Evolutionary conservation across 1,284 basidiomycete genomes (phyloP).

Genomic region (Trametes hirsuta): DNA sequence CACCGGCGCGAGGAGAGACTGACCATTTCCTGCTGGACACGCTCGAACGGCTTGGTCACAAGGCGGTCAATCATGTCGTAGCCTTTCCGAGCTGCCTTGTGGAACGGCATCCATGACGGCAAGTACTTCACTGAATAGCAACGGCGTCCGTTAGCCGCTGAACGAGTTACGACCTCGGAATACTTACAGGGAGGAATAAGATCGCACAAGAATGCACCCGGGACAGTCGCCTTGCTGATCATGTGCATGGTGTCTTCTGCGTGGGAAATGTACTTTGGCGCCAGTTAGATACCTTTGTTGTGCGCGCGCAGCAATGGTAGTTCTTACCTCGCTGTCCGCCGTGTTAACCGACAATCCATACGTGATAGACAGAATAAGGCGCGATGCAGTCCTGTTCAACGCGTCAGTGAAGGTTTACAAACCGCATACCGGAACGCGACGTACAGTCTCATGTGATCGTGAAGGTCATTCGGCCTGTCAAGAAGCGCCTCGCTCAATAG

Average conservation of each 20-base stretch:
- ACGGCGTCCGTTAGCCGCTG: neutral
- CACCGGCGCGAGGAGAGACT: neutral
- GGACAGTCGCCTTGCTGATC: constrained; percentile 29
- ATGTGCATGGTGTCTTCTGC: constrained; percentile 31
- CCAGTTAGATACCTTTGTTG: constrained; percentile 1
- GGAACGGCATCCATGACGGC: constrained; percentile 43
- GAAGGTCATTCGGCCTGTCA: constrained; percentile 20
- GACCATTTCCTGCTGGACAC: constrained; percentile 35
- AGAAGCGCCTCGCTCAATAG: constrained; percentile 21
- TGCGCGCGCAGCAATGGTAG: neutral
- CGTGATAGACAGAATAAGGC: constrained; percentile 35
- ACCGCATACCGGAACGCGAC: neutral
- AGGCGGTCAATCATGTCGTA: constrained; percentile 24
- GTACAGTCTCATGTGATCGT: constrained; percentile 25
- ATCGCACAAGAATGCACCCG: constrained; percentile 36
- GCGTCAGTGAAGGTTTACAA: neutral
- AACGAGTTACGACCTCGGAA: too few relatives aligned
- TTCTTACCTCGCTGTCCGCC: constrained; percentile 29
- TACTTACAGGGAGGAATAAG: constrained; percentile 32
- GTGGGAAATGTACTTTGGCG: constrained; percentile 24
- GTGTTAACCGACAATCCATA: constrained; percentile 37
- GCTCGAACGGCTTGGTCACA: constrained; percentile 32
- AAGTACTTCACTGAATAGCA: constrained; percentile 35
- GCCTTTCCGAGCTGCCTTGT: constrained; percentile 29
- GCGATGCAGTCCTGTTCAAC: constrained; percentile 30